Base-by-base conservation (phyloP, 768 basidiomycete genomes). In the Podaxis mareebaensis region DNA sequence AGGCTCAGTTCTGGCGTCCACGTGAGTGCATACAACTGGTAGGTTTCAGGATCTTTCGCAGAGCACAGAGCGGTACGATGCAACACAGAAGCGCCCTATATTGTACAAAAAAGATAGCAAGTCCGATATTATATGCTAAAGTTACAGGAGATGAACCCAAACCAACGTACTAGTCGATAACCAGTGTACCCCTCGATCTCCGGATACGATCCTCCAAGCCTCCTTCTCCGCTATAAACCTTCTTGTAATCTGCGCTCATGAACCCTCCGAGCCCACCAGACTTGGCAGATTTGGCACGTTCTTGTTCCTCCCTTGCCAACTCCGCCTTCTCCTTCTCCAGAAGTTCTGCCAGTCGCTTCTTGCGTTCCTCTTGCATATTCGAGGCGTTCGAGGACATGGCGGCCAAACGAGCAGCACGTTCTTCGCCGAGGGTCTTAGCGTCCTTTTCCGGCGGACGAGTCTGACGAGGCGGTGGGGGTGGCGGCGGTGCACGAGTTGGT, bases 351-450 rank as follows among this genome's bases (percentile, higher is more conserved):
- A 99, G 78, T 22, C 91, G 85, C 66, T 87, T 84, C 64, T 90
- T 85, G 26, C 96, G 87, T 51, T 94, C 88, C 0, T 74, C 73
- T 52, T 85, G 83, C 78, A 94, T 81, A 7, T 75, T 73, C n/a
- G 79, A 73, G 0, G 96, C 96, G 63, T 89, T 85, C 1, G 82
- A 76, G 24, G 88, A 76, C 96, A 99, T 99, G 4, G 94, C 91
- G 0, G 93, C 96, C 30, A 99, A 79, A n/a, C 92, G 88, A 28
- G 92, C 91, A 3, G 88, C 88, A 38, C 95, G 89, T 30, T 89
- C 90, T 1, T 82, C 79, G 7, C 75, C 71, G 57, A 68, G 64
- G 55, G 72, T 68, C 38, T 70, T 57, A 1, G 49, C 33, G 65
- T 61, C 49, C 65, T 62, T n/a, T 60, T 57, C 17, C 63, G 53